phyloP scores from a whole-genome alignment of 2,329 filamentous ascomycete species.

The Aschersonia sp. region DNA sequence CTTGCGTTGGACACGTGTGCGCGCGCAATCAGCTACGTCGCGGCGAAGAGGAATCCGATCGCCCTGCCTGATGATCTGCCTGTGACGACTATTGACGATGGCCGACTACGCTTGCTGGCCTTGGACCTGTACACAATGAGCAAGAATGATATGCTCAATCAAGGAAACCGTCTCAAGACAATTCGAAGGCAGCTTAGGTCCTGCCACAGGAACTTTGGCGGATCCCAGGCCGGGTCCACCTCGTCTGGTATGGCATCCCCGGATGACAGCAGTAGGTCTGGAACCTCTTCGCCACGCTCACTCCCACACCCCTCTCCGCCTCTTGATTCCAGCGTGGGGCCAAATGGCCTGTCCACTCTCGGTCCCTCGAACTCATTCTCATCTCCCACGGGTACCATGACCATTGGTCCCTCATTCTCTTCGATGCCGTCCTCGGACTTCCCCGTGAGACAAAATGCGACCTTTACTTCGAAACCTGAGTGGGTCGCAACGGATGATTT shows the following conservation, averaged over 20 bases:
- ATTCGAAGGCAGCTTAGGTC: conserved; percentile 11
- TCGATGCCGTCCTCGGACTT: neutral
- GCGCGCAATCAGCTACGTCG: conserved; percentile 12
- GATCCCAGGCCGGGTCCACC: neutral
- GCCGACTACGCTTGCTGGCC: conserved; percentile 8
- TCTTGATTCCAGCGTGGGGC: neutral
- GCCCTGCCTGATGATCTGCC: conserved; percentile 8
- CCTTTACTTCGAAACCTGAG: neutral
- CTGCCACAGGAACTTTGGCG: neutral
- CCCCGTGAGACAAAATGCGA: neutral
- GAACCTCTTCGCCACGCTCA: neutral
- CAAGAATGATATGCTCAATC: conserved; percentile 14
- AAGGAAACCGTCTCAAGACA: conserved; percentile 9
- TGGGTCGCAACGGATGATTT: neutral
- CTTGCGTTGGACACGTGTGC: conserved; percentile 17
- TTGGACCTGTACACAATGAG: conserved; percentile 12
- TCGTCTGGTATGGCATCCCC: neutral
- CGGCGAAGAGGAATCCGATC: conserved; percentile 7
- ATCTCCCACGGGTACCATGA: neutral
- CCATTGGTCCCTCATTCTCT: neutral
- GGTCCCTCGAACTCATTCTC: neutral
- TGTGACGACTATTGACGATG: conserved; percentile 7
- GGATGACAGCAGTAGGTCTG: neutral
- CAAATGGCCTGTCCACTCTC: neutral
- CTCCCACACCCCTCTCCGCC: neutral